phyloP scores from a whole-genome alignment of 208 protist species.

The Acanthamoeba sp. region DNA sequence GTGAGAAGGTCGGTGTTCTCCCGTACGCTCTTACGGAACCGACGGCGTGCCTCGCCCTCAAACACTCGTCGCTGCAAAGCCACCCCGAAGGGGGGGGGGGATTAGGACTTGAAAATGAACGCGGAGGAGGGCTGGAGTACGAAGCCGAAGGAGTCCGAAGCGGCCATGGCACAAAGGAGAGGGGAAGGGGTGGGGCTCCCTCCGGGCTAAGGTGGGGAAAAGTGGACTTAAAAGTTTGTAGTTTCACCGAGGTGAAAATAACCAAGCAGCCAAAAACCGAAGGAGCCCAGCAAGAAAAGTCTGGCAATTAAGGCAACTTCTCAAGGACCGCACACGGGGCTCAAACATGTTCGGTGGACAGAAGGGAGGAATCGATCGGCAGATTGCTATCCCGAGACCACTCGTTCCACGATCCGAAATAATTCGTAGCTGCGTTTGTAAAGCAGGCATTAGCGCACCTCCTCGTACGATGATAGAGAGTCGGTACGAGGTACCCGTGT shows the following conservation, averaged over 20 bases:
- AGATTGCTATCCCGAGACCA: not conserved
- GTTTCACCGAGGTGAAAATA: not conserved
- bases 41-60: not conserved
- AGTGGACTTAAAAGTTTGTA: not conserved
- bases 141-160: constrained; percentile 44
- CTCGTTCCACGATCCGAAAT: constrained; percentile 37
- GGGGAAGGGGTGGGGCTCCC: not conserved
- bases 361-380: constrained; percentile 20
- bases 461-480: too few species aligned
- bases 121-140: not conserved
- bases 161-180: not conserved
- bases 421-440: not conserved
- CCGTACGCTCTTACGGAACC: constrained; percentile 10
- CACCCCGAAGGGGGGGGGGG: not conserved
- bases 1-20: not conserved
- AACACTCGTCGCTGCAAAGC: not conserved
- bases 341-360: not conserved
- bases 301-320: too few species aligned
- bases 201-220: not conserved
- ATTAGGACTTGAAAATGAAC: not conserved
- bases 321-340: too few species aligned
- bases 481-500: not conserved
- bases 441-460: not conserved
- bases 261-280: not conserved
- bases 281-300: too few species aligned